These are phyloP conservation scores for Dactylellina parvicollis DNA, from an alignment of 2,329 filamentous ascomycete genomes.

Conservation along the genomic window DNA sequence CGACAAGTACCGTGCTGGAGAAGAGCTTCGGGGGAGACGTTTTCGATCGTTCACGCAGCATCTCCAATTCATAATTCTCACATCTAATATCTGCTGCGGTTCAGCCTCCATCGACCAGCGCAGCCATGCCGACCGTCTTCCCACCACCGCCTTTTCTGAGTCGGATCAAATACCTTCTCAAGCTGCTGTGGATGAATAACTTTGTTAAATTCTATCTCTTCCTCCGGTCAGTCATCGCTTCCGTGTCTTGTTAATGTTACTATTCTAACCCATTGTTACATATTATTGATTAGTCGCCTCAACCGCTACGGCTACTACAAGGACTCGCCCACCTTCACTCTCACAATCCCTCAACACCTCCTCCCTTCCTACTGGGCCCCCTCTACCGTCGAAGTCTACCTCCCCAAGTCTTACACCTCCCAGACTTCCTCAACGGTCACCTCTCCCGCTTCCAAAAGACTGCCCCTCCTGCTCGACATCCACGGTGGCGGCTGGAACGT, in stretches of 20 bases:
- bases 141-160: conserved; percentile 24
- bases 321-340: conserved; percentile 26
- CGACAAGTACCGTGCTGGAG: too few relatives aligned
- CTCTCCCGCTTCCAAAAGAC: conserved; percentile 30
- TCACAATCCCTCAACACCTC: conserved; percentile 25
- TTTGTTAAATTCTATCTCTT: conserved; percentile 47
- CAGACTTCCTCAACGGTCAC: not conserved
- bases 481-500: conserved; percentile 67
- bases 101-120: too few relatives aligned
- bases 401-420: conserved; percentile 27
- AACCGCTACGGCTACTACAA: conserved; percentile 44
- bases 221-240: conserved; percentile 10
- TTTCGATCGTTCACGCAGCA: too few relatives aligned
- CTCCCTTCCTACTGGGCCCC: conserved; percentile 41
- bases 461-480: conserved; percentile 65
- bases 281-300: conserved; percentile 14
- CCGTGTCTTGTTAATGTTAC: not conserved
- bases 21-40: too few relatives aligned
- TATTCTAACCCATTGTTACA: not conserved
- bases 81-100: too few relatives aligned
- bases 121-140: conserved; percentile 39
- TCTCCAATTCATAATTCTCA: too few relatives aligned
- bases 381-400: conserved; percentile 38
- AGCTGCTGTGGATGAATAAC: conserved; percentile 45
- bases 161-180: conserved; percentile 21